Evolutionary conservation across 2,329 filamentous ascomycete genomes (phyloP).

Genomic region (Fusarium hainanense): DNA sequence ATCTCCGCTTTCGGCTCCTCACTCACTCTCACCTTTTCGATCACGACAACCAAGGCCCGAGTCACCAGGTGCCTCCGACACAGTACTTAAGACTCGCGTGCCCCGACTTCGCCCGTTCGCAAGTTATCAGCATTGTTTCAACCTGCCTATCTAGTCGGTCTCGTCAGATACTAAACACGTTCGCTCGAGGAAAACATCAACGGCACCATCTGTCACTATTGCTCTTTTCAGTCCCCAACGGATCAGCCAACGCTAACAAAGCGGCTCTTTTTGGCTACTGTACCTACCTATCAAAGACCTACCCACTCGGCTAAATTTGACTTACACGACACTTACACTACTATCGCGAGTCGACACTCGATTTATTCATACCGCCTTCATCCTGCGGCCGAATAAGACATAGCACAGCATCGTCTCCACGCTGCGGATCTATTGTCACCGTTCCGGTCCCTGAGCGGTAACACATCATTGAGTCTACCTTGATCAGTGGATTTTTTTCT

Average conservation of each 20-base stretch:
- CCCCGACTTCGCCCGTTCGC: slow-evolving; percentile 40
- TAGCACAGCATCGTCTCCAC: slow-evolving; percentile 44
- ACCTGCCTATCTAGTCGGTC: slow-evolving; percentile 1
- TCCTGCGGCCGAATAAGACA: slow-evolving; percentile 34
- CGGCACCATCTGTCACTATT: slow-evolving; percentile 3
- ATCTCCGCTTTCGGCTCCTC: slow-evolving; percentile 47
- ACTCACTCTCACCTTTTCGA: slow-evolving; percentile 37
- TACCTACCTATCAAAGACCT: slow-evolving; percentile 13
- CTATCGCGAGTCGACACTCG: slow-evolving; percentile 31
- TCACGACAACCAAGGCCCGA: slow-evolving; percentile 42
- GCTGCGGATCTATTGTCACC: slow-evolving; percentile 39
- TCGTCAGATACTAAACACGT: not conserved
- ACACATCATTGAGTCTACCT: slow-evolving; percentile 39
- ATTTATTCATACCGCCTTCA: slow-evolving; percentile 39
- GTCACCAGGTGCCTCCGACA: slow-evolving; percentile 43
- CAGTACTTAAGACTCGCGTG: slow-evolving; percentile 43
- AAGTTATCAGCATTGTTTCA: slow-evolving; percentile 8
- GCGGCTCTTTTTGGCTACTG: slow-evolving; percentile 27
- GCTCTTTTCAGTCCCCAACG: slow-evolving; percentile 11
- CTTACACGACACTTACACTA: slow-evolving; percentile 40
- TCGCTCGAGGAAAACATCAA: not conserved
- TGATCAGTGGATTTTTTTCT: slow-evolving; percentile 35
- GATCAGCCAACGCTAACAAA: slow-evolving; percentile 31
- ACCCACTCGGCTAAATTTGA: slow-evolving; percentile 35
- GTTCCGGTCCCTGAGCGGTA: slow-evolving; percentile 42